phyloP scores from a whole-genome alignment of 805 yeast species.

The Nakazawaea ambrosiae region DNA sequence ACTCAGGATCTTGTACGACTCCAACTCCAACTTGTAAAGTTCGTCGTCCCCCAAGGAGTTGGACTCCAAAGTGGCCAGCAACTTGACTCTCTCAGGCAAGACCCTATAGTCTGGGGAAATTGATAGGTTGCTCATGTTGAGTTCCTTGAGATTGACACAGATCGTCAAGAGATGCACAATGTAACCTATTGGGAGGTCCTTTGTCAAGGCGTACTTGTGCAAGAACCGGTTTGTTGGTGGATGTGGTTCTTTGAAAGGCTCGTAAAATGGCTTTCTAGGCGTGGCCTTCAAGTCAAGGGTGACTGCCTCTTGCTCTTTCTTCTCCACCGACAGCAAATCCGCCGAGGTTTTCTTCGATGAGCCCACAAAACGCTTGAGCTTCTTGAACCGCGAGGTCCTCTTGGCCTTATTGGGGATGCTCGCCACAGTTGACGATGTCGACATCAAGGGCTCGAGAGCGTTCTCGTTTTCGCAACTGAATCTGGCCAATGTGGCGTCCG shows the following conservation, averaged over 20 bases:
- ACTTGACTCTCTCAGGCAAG: slow-evolving; percentile 19
- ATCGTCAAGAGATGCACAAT: slow-evolving; percentile 59
- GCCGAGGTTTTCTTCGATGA: slow-evolving; percentile 14
- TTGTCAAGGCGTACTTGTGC: slow-evolving; percentile 54
- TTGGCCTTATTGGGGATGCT: not conserved
- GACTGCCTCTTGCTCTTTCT: slow-evolving; percentile 3
- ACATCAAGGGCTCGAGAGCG: not conserved
- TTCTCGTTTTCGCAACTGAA: slow-evolving; percentile 3
- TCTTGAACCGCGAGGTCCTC: not conserved
- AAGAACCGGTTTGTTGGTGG: slow-evolving; percentile 59
- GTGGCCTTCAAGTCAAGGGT: slow-evolving; percentile 4
- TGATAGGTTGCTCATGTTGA: slow-evolving; percentile 57
- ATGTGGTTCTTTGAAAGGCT: slow-evolving; percentile 36
- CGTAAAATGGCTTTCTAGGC: slow-evolving; percentile 15
- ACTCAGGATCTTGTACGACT: not conserved
- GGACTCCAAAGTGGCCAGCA: slow-evolving; percentile 13
- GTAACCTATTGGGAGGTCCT: slow-evolving; percentile 76
- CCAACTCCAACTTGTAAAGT: too few species aligned
- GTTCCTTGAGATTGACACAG: slow-evolving; percentile 51
- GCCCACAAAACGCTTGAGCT: slow-evolving; percentile 7
- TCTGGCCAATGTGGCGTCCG: slow-evolving; percentile 9
- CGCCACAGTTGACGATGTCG: not conserved
- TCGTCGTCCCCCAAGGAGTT: not conserved
- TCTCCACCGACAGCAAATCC: slow-evolving; percentile 6
- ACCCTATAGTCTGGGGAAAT: slow-evolving; percentile 63